Conservation (phyloP, 345 rosid genomes). For the Sisymbrium irio region DNA sequence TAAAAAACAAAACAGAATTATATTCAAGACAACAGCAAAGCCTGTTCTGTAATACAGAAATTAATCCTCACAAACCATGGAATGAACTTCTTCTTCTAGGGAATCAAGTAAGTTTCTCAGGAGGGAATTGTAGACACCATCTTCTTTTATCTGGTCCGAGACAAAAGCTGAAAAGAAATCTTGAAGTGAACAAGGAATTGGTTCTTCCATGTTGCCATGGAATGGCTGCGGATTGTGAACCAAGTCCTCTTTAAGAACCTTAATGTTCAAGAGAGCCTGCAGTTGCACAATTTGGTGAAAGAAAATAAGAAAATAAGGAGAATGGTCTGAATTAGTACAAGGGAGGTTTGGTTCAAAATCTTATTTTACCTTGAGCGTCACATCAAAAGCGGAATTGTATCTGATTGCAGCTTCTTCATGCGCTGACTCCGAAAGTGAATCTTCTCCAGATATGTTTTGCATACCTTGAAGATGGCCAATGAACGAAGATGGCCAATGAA, state of each 20-base stretch:
- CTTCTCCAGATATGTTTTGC: too few species aligned
- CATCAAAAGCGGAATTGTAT: background rate
- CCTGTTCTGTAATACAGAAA: background rate
- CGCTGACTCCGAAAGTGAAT: too few species aligned
- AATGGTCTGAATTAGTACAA: too few species aligned
- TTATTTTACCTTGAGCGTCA: constrained; percentile 11
- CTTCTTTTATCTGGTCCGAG: background rate
- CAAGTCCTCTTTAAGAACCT: constrained; percentile 2
- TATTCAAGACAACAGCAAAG: background rate
- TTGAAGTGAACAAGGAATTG: background rate
- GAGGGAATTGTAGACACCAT: constrained; percentile 4
- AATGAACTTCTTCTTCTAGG: background rate
- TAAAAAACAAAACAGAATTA: background rate
- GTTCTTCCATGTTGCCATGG: background rate
- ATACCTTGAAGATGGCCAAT: too few species aligned
- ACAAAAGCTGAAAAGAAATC: background rate
- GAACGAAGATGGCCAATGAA: too few species aligned
- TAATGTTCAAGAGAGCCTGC: constrained; percentile 24
- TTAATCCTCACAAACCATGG: constrained; percentile 1
- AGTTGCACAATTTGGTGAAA: background rate
- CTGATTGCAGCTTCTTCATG: too few species aligned
- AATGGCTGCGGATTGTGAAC: background rate
- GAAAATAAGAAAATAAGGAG: background rate
- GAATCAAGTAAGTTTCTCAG: background rate
- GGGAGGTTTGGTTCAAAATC: background rate